Percentiles rank a stretch among this genome's conserved stretches.
Evolutionary conservation across 73 alveolate species (phyloP).

Genomic region (Symbiodinium pilosum): DNA sequence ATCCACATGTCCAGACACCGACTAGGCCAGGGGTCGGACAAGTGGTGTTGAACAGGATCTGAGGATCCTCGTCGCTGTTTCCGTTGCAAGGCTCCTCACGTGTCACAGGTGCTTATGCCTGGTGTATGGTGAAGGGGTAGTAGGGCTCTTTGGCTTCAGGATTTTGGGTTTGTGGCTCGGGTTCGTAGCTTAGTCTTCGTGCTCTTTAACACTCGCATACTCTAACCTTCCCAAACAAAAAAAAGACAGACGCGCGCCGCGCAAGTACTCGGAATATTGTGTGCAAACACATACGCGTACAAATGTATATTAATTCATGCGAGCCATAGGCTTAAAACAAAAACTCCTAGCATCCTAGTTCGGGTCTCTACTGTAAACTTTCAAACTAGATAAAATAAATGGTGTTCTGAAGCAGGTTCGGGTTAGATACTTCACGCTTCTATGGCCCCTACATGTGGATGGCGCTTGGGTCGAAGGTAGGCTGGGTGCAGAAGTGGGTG

Average conservation of each 20-base stretch:
- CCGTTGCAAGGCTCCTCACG: constrained; percentile 74
- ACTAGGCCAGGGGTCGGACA: not conserved
- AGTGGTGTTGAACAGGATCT: constrained; percentile 91
- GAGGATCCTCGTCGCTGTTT: constrained; percentile 78
- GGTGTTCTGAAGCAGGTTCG: no score
- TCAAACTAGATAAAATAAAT: no score
- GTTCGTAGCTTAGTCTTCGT: not conserved
- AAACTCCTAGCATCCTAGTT: no score
- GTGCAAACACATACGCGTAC: not conserved
- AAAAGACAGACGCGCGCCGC: not conserved
- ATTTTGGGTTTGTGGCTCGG: not conserved
- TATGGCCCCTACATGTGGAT: no score
- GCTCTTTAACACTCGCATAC: not conserved
- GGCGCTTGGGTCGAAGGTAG: no score
- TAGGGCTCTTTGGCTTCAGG: not conserved
- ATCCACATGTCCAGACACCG: not conserved
- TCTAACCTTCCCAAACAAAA: not conserved
- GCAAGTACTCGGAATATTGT: not conserved
- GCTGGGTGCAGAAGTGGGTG: no score
- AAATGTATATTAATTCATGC: not conserved
- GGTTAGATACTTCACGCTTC: no score
- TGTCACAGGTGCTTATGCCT: no score
- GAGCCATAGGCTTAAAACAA: no score
- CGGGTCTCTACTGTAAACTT: no score
- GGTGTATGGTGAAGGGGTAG: no score